Percentiles rank a stretch among this genome's conserved stretches.
Conservation (phyloP, 106 monocot genomes). For the Dendrobium huoshanense region DNA sequence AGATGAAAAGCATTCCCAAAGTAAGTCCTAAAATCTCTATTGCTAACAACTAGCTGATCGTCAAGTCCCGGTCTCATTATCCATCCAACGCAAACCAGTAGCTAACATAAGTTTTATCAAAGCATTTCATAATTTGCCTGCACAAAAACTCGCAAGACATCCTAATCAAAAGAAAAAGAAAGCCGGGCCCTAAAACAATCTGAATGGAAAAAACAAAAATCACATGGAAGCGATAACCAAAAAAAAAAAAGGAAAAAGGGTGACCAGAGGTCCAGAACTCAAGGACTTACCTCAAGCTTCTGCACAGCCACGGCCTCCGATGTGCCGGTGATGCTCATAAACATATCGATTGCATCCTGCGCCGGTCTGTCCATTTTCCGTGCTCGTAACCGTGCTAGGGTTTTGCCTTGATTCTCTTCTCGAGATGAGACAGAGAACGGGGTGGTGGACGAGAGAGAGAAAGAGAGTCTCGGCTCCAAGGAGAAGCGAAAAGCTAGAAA, state of each 20-base stretch:
- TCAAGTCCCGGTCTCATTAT: not conserved
- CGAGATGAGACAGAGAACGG: not conserved
- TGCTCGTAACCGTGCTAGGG: not conserved
- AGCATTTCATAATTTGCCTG: not conserved
- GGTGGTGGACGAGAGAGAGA: not conserved
- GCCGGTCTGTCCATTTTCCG: constrained; percentile 37
- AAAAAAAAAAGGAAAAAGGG: not conserved
- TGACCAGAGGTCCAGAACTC: not conserved
- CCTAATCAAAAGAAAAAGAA: not conserved
- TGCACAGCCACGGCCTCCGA: constrained; percentile 43
- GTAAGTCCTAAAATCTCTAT: not conserved
- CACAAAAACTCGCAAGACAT: not conserved
- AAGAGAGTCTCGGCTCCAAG: not conserved
- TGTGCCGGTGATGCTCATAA: constrained; percentile 56
- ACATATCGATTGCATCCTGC: constrained; percentile 66
- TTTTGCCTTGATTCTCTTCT: not conserved
- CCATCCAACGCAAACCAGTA: not conserved
- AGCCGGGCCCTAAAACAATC: not conserved
- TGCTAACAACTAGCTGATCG: not conserved
- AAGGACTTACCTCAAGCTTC: constrained; percentile 41
- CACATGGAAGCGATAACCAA: not conserved
- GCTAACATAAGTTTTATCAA: not conserved
- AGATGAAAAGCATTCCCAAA: constrained; percentile 2
- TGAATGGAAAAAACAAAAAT: not conserved
- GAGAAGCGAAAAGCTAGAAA: not conserved